phyloP scores from a whole-genome alignment of 2,329 filamentous ascomycete species.

The Orbilia quercus region DNA sequence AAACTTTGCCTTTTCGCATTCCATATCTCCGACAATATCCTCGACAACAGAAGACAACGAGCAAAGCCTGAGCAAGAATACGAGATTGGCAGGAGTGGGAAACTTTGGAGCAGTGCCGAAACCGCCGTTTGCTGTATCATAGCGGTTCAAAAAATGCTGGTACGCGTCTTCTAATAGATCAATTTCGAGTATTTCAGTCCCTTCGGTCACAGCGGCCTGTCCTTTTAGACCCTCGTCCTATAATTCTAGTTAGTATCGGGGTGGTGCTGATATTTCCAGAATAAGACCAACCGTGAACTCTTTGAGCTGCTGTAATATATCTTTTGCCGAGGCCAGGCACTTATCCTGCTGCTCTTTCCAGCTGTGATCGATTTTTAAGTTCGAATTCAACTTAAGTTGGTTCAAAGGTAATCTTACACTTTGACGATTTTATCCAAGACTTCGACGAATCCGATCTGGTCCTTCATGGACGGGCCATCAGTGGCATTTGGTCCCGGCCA shows the following conservation, averaged over 20 bases:
- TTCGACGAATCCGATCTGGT: conserved; percentile 80
- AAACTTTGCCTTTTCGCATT: conserved; percentile 76
- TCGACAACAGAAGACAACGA: conserved; percentile 77
- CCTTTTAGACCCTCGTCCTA: conserved; percentile 60
- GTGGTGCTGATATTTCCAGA: not conserved
- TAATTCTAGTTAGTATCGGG: not conserved
- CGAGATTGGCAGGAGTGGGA: conserved; percentile 84
- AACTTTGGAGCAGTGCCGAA: conserved; percentile 88
- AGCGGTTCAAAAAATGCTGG: conserved; percentile 81
- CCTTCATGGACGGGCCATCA: conserved; percentile 63
- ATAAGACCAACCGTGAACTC: conserved; percentile 78
- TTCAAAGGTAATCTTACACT: conserved; percentile 61
- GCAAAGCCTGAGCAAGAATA: conserved; percentile 80
- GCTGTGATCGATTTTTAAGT: conserved; percentile 19
- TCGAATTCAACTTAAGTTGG: not conserved
- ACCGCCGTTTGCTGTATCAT: conserved; percentile 80
- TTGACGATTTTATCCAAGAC: conserved; percentile 81
- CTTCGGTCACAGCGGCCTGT: conserved; percentile 60
- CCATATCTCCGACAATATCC: conserved; percentile 86
- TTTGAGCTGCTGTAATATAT: conserved; percentile 81
- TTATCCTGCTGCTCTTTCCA: conserved; percentile 88
- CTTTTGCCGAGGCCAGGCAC: conserved; percentile 83
- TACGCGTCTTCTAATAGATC: conserved; percentile 93
- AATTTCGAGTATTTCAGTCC: conserved; percentile 80
- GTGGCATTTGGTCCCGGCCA: conserved; percentile 83